Base-by-base conservation (phyloP, 2,329 filamentous ascomycete genomes). In the Fusarium transvaalense region DNA sequence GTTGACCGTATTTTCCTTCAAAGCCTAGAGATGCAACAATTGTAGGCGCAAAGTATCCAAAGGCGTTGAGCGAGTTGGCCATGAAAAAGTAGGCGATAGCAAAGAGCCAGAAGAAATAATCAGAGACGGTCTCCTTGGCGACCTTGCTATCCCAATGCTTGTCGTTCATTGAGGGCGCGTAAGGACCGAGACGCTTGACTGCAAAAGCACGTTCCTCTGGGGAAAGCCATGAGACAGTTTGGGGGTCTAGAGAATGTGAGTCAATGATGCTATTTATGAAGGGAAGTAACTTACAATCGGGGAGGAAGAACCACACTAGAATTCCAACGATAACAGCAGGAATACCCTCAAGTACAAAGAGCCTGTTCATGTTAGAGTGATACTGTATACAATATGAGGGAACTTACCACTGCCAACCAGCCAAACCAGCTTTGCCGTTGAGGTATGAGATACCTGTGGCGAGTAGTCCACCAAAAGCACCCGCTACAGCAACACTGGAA, bases 391-490 rank as follows among this genome's bases (percentile, higher is more conserved):
- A 1, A 17, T 7, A 2, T 3, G 8, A 17, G 23, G 0, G 13
- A 12, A 57, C 61, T 43, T 46, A 71, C 69, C 71, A 74, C 64
- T 87, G 82, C 89, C 89, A 91, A 35, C 80, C 84, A 25, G 78
- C 79, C 41, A 88, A 78, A 0, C 83, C 83, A 6, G 78, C 81
- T 14, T 82, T 77, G 1, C 82, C 81, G 60, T 81, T 76, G 70
- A 85, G 80, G 51, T 82, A 79, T 3, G 79, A 81, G 46, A 87
- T 85, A 3, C 80, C 84, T 1, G 75, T 80, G 0, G 88, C 87
- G 0, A 90, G 78, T 17, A 90, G 79, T 10, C 88, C 87, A 51
- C 86, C 86, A 74, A 90, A 89, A 2, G 88, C 87, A 23, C 86
- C 86, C 0, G 87, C 86, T 14, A 89, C 76, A 10, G 85, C 83